A percentile compares a stretch with the other conserved stretches of the same genome.
These are phyloP conservation scores for Dictyostelium capitatum DNA, from an alignment of 78 protist species.

Conservation along the genomic window DNA sequence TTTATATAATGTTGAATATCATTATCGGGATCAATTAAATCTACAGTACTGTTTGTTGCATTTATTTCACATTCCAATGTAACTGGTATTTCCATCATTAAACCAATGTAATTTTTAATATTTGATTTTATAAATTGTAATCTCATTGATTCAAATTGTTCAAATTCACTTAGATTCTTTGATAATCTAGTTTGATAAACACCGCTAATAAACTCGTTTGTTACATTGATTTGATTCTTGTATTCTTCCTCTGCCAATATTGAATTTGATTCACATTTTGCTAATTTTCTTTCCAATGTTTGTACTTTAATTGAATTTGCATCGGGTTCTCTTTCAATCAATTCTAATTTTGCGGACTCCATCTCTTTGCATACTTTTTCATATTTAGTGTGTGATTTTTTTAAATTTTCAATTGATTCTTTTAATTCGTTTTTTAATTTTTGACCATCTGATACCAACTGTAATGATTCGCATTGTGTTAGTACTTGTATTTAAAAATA, in stretches of 20 bases:
- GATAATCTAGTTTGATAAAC: conserved; percentile 30
- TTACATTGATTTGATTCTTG: conserved; percentile 38
- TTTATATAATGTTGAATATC: conserved; percentile 44
- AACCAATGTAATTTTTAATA: conserved; percentile 53
- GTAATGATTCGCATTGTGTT: no score
- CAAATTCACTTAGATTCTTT: conserved; percentile 66
- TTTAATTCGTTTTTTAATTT: conserved; percentile 52
- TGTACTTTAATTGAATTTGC: conserved; percentile 28
- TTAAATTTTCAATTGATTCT: conserved; percentile 35
- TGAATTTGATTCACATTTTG: conserved; percentile 25
- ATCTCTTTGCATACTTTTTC: conserved; percentile 68
- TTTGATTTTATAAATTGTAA: conserved; percentile 63
- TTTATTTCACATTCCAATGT: conserved; percentile 39
- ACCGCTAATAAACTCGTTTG: conserved; percentile 44
- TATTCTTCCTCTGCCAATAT: conserved; percentile 69
- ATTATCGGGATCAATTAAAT: conserved; percentile 46
- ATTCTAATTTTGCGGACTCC: conserved; percentile 58
- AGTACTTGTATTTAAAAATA: no score
- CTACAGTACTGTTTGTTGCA: neutral
- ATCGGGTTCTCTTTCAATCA: conserved; percentile 22
- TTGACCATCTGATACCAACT: conserved; percentile 64
- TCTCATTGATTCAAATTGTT: conserved; percentile 76
- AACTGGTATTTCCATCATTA: conserved; percentile 38
- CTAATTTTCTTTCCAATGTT: conserved; percentile 39
- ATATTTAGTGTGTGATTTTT: conserved; percentile 49